Base-by-base conservation (phyloP, 2,329 filamentous ascomycete genomes). In the Pseudocercospora vitis region DNA sequence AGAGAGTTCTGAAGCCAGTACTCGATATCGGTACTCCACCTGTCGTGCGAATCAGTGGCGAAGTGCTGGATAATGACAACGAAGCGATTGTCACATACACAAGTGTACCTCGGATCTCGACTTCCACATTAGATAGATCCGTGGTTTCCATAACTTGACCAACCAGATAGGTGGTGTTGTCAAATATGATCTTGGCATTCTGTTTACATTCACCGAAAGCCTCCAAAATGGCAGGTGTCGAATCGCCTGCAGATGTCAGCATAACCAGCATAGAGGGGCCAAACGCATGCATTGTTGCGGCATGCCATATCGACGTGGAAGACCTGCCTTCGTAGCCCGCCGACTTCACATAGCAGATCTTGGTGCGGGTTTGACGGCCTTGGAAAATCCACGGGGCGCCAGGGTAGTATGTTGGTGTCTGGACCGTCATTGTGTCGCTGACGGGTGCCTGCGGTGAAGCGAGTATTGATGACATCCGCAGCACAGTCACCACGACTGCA, bases 171-270 rank as follows among this genome's bases (percentile, higher is more conserved):
- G 73, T 73, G 71, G 48, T 73, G 48, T 77, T 76, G 23, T 71
- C 68, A 62, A 83, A 78, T 32, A 80, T 71, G 53, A 83, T 72
- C 45, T 70, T 76, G 33, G 78, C 78, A 48, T 79, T 73, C 37
- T 71, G 69, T 2, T 78, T 71, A 59, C 79, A 82, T 23, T 74
- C 64, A 21, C 71, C 62, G 64, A 82, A 81, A 0, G 80, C 79
- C 3, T 73, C 57, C 0, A 79, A 58, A 44, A 82, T 80, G 32
- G 79, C 75, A 6, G 78, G 76, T 19, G 76, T 74, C 2, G 52
- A 55, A 63, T 81, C 79, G 12, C 68, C 81, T 81, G 85, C 2
- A 75, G 73, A 60, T 83, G 78, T 1, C 81, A 82, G 61, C 84
- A n/a, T n/a, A n/a, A n/a, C n/a, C n/a, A n/a, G n/a, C n/a, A n/a